These are phyloP conservation scores for Camillea tinctor DNA, from an alignment of 2,329 filamentous ascomycete genomes.

Conservation along the genomic window DNA sequence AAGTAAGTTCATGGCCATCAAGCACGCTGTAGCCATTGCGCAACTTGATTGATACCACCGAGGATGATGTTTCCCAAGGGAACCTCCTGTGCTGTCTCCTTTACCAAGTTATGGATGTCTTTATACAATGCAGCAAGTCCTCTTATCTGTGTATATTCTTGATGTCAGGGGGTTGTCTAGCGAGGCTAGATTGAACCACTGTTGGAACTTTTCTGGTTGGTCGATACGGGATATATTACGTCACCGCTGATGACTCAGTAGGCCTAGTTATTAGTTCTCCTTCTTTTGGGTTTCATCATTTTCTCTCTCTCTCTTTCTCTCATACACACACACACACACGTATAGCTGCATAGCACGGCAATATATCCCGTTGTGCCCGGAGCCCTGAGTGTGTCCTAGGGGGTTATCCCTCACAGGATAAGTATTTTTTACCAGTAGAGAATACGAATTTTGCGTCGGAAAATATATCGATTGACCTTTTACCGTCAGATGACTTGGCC, in stretches of 20 bases:
- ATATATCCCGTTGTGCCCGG: too few relatives aligned
- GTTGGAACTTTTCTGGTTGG: too few relatives aligned
- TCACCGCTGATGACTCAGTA: too few relatives aligned
- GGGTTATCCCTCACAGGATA: too few relatives aligned
- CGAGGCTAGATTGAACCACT: background rate
- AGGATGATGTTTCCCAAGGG: background rate
- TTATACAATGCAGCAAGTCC: background rate
- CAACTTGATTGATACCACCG: background rate
- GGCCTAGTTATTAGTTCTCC: too few relatives aligned
- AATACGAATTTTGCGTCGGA: background rate
- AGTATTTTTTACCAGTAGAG: background rate
- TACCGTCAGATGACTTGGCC: background rate
- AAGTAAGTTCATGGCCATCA: background rate
- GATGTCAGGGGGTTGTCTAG: background rate
- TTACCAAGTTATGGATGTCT: background rate
- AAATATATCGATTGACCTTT: background rate
- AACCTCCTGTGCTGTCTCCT: background rate
- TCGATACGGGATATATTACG: too few relatives aligned
- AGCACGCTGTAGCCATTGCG: background rate
- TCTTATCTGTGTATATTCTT: background rate
- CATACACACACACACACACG: too few relatives aligned
- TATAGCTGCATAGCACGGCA: too few relatives aligned
- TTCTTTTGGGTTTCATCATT: too few relatives aligned
- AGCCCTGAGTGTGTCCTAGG: too few relatives aligned
- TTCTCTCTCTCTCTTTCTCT: too few relatives aligned